phyloP scores from a whole-genome alignment of 73 alveolate genomes.

The Chromera velia region DNA sequence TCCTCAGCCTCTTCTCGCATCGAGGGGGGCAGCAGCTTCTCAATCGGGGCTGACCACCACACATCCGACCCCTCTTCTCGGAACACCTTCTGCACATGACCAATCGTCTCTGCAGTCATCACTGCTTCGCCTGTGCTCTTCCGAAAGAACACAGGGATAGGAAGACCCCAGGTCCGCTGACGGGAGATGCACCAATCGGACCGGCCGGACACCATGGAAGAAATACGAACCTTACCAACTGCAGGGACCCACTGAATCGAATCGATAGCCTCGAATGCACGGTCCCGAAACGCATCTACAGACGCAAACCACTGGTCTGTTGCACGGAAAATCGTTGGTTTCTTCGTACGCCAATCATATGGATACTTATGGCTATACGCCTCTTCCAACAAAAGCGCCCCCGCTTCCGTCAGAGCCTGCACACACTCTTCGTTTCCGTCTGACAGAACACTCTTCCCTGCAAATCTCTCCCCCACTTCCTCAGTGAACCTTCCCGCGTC shows the following conservation, averaged over 20 bases:
- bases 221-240: background rate
- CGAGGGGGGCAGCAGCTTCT: background rate
- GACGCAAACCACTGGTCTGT: constrained; percentile 23
- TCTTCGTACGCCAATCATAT: constrained; percentile 39
- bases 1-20: too few species aligned
- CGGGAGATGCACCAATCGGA: constrained; percentile 44
- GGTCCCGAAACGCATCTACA: background rate
- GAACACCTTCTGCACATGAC: background rate
- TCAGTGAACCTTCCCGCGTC: constrained; percentile 32
- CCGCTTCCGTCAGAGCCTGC: background rate
- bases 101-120: background rate
- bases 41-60: background rate
- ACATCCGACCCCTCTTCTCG: background rate
- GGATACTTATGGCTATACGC: constrained; percentile 37
- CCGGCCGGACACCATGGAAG: background rate
- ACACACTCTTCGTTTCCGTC: background rate
- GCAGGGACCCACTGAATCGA: background rate
- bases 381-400: background rate
- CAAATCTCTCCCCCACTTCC: constrained; percentile 38
- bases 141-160: background rate
- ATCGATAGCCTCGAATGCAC: background rate
- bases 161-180: constrained; percentile 43
- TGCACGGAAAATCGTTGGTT: constrained; percentile 37
- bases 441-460: constrained; percentile 22
- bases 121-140: background rate